Percentiles rank a stretch among this genome's conserved stretches.
Evolutionary conservation across 257 asterid genomes (phyloP).

Genomic region (Eucommia ulmoides): DNA sequence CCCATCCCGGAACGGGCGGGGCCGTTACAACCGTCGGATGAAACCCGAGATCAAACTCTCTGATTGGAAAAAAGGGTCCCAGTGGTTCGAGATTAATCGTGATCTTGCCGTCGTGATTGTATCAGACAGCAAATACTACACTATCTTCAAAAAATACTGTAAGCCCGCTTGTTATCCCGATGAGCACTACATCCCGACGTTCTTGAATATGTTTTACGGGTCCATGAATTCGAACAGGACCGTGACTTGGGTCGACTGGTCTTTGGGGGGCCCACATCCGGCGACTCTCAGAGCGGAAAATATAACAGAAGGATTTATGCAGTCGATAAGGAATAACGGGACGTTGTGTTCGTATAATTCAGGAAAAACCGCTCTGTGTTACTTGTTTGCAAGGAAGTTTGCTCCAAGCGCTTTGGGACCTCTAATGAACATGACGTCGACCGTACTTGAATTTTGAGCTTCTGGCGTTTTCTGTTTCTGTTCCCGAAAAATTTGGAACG

Average conservation of each 20-base stretch:
- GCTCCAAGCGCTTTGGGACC: constrained; percentile 60
- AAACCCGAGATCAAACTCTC: constrained; percentile 44
- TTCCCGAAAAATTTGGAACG: neutral
- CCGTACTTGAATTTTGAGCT: constrained; percentile 56
- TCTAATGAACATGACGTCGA: constrained; percentile 38
- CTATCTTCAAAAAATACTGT: constrained; percentile 54
- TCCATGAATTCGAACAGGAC: constrained; percentile 59
- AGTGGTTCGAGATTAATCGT: constrained; percentile 90
- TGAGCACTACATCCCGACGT: constrained; percentile 88
- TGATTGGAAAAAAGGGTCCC: constrained; percentile 98
- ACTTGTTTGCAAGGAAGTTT: constrained; percentile 89
- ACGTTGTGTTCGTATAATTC: constrained; percentile 54
- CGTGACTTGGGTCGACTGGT: constrained; percentile 84
- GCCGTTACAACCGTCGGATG: constrained; percentile 82
- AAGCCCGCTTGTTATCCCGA: constrained; percentile 88
- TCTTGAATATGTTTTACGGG: constrained; percentile 46
- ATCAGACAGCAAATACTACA: constrained; percentile 62
- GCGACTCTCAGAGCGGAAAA: constrained; percentile 45
- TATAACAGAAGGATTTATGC: constrained; percentile 39
- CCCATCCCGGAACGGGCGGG: constrained; percentile 86
- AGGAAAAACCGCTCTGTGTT: constrained; percentile 31
- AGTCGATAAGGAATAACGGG: constrained; percentile 42
- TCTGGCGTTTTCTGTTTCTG: neutral
- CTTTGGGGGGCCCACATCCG: constrained; percentile 69
- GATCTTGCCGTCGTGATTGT: constrained; percentile 49